phyloP scores from a whole-genome alignment of 805 yeast species.

The Ogataea zsoltii region DNA sequence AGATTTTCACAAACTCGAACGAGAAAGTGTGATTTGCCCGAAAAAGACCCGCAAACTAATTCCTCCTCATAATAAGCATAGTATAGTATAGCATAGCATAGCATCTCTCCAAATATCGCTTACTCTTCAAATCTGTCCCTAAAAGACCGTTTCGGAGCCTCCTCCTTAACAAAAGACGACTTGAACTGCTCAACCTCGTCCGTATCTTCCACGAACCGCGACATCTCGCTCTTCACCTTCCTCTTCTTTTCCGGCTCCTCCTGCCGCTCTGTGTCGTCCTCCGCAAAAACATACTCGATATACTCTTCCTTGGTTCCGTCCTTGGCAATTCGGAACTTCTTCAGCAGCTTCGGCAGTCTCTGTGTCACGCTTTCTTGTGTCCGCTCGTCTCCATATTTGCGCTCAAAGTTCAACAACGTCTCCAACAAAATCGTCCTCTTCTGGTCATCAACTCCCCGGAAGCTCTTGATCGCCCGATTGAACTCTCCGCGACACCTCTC shows the following conservation, averaged over 20 bases:
- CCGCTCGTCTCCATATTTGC: slow-evolving; percentile 53
- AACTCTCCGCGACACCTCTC: slow-evolving; percentile 56
- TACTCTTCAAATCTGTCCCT: slow-evolving; percentile 5
- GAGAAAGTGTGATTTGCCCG: too few relatives aligned
- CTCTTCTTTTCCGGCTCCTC: slow-evolving; percentile 7
- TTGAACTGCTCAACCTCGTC: slow-evolving; percentile 11
- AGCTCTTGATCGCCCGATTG: slow-evolving; percentile 49
- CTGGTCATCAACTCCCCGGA: slow-evolving; percentile 40
- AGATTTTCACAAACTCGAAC: too few relatives aligned
- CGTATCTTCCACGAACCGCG: slow-evolving; percentile 6
- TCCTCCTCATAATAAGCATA: too few relatives aligned
- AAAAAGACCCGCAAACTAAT: too few relatives aligned
- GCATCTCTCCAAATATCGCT: too few relatives aligned
- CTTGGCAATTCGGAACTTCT: slow-evolving; percentile 39
- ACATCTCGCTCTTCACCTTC: background rate
- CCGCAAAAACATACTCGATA: slow-evolving; percentile 67
- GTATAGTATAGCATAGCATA: background rate
- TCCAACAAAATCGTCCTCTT: slow-evolving; percentile 56
- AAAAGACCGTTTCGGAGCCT: slow-evolving; percentile 1
- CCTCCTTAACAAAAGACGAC: slow-evolving; percentile 6
- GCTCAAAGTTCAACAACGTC: slow-evolving; percentile 66
- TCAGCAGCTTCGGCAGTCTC: slow-evolving; percentile 57
- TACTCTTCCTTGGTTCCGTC: slow-evolving; percentile 55
- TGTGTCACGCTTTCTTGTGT: slow-evolving; percentile 37
- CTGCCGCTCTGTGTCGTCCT: slow-evolving; percentile 42